Percentiles rank a stretch among this genome's conserved stretches.
Evolutionary conservation across 192 early-diverging fungal genomes (phyloP).

Genomic region (Phlyctochytrium planicorne): DNA sequence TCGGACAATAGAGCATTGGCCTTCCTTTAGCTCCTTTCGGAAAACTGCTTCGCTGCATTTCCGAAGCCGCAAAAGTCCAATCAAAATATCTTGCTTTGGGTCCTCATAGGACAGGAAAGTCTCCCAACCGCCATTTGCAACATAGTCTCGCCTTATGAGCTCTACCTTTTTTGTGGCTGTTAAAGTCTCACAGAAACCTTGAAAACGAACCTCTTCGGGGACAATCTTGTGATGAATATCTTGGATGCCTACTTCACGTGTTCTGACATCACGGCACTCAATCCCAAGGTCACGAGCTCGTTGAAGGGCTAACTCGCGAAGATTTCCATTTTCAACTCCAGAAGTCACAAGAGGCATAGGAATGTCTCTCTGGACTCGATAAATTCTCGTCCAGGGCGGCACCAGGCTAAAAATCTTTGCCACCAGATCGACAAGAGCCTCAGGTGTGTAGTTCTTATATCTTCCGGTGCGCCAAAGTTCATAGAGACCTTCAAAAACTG

Average conservation of each 20-base stretch:
- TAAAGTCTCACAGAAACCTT: not conserved
- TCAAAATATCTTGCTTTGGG: constrained; percentile 92
- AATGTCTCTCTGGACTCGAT: constrained; percentile 97
- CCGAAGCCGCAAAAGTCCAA: constrained; percentile 89
- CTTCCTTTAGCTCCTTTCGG: constrained; percentile 82
- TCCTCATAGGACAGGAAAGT: constrained; percentile 99
- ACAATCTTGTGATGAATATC: constrained; percentile 96
- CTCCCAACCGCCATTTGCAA: constrained; percentile 98
- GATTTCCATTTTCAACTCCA: constrained; percentile 97
- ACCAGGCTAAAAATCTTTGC: constrained; percentile 94
- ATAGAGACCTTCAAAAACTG: constrained; percentile 65
- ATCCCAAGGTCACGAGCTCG: constrained; percentile 97
- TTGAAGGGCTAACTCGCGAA: constrained; percentile 91
- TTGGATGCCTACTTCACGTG: constrained; percentile 96
- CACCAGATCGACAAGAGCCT: constrained; percentile 92
- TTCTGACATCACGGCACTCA: constrained; percentile 94
- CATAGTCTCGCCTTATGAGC: constrained; percentile 95
- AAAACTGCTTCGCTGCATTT: constrained; percentile 90
- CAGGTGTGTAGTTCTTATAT: constrained; percentile 97
- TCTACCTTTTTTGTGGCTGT: constrained; percentile 56
- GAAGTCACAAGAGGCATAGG: constrained; percentile 99
- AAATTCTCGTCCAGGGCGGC: constrained; percentile 98
- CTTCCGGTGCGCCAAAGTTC: constrained; percentile 98
- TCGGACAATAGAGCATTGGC: constrained; percentile 88
- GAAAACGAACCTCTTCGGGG: constrained; percentile 68